Conservation (phyloP, 805 yeast genomes). For the Ogataea trehaloabstinens region DNA sequence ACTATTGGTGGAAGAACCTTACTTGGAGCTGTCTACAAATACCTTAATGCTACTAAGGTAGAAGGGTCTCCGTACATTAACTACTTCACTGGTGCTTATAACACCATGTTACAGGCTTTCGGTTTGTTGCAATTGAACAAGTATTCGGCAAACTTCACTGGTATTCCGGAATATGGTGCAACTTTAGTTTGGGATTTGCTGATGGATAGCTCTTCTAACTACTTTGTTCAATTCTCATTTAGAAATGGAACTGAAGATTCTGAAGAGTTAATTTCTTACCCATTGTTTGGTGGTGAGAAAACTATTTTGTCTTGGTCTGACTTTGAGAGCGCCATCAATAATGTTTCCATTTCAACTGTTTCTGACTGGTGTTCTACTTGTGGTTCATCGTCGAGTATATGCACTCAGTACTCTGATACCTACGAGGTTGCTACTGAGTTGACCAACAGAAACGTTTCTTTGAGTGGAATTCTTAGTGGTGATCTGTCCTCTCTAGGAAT, state of each 20-base stretch:
- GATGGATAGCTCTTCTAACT: constrained; percentile 24
- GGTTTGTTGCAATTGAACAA: constrained; percentile 35
- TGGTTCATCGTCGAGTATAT: constrained; percentile 31
- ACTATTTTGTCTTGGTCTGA: constrained; percentile 36
- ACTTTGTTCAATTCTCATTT: constrained; percentile 43
- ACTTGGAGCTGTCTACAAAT: constrained; percentile 33
- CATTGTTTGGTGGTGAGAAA: constrained; percentile 36
- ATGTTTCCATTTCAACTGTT: constrained; percentile 28
- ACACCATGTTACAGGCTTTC: constrained; percentile 40
- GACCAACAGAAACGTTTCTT: constrained; percentile 29
- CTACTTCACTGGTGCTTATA: constrained; percentile 45
- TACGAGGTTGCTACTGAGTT: constrained; percentile 32
- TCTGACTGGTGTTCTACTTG: constrained; percentile 42
- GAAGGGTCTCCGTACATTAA: constrained; percentile 38
- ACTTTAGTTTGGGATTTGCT: constrained; percentile 45
- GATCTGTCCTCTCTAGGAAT: constrained; percentile 25
- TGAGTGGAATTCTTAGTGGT: constrained; percentile 28
- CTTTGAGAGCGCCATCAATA: constrained; percentile 30
- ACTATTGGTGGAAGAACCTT: constrained; percentile 44
- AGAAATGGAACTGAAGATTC: constrained; percentile 43
- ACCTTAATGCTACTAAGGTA: constrained; percentile 36
- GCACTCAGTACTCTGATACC: constrained; percentile 32
- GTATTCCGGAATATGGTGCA: constrained; percentile 47
- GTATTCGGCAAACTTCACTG: constrained; percentile 39
- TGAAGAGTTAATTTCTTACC: constrained; percentile 33